phyloP scores from a whole-genome alignment of 148 eudicot species.

The Vaccinium myrtillus region DNA sequence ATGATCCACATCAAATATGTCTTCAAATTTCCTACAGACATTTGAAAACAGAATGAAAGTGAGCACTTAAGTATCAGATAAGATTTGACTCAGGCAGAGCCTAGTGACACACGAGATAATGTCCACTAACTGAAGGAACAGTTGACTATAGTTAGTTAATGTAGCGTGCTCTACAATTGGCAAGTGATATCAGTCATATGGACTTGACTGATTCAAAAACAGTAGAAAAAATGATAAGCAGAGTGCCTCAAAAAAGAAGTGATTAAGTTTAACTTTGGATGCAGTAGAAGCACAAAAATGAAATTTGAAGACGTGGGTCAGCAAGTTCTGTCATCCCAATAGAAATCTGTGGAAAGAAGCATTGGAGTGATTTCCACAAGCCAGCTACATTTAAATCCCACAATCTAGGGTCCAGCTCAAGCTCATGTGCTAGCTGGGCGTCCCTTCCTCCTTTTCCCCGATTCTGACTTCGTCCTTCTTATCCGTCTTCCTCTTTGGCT shows the following conservation, averaged over 20 bases:
- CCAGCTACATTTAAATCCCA: background rate
- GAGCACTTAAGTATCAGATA: background rate
- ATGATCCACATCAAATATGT: slow-evolving; percentile 97
- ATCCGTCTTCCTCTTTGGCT: too few relatives aligned
- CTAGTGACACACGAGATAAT: background rate
- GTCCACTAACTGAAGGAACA: background rate
- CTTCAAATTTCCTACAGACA: slow-evolving; percentile 85
- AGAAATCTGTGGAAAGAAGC: background rate
- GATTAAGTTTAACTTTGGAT: background rate
- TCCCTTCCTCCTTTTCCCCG: too few relatives aligned
- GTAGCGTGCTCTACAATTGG: background rate
- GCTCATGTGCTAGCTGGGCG: too few relatives aligned
- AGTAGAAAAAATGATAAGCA: background rate
- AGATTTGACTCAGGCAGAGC: background rate
- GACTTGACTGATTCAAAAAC: background rate
- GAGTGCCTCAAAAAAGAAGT: background rate
- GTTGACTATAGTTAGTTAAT: background rate
- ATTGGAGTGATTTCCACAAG: background rate
- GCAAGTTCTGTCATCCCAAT: background rate
- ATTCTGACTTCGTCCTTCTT: too few relatives aligned
- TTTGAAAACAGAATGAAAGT: background rate
- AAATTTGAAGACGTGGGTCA: background rate
- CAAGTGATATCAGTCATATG: background rate
- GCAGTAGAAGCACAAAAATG: background rate
- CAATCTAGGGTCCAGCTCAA: background rate